phyloP scores from a whole-genome alignment of 306 rosid genomes.

The Rosa rugosa region DNA sequence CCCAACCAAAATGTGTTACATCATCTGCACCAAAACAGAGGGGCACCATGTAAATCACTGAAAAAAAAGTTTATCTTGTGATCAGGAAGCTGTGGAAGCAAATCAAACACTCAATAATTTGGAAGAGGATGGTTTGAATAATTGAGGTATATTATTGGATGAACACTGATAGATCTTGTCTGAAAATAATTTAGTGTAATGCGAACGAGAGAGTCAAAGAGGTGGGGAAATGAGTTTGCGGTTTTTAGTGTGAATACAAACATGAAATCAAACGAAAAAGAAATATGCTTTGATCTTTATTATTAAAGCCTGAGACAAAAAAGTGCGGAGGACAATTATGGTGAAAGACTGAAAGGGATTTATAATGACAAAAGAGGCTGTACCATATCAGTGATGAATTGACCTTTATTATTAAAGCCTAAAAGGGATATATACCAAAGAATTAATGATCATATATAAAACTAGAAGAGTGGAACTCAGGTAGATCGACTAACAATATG shows the following conservation, averaged over 20 bases:
- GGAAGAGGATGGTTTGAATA: not conserved
- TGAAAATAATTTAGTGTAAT: not conserved
- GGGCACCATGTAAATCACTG: not conserved
- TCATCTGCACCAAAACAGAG: conserved; percentile 13
- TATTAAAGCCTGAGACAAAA: not conserved
- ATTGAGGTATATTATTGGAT: not conserved
- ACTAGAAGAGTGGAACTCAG: not conserved
- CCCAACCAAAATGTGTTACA: conserved; percentile 13
- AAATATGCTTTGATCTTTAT: not conserved
- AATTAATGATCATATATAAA: not conserved
- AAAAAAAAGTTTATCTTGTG: not conserved
- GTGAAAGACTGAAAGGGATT: conserved; percentile 13
- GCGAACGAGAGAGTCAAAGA: conserved; percentile 11
- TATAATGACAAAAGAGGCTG: not conserved
- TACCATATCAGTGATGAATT: conserved; percentile 12
- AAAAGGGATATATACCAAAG: not conserved
- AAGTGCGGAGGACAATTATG: conserved; percentile 15
- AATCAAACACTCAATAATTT: conserved; percentile 12
- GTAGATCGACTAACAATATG: not conserved
- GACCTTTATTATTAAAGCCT: not conserved
- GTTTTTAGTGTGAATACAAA: conserved; percentile 18
- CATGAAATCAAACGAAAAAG: not conserved
- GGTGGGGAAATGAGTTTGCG: conserved; percentile 3
- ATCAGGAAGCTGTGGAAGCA: not conserved
- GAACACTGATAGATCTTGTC: not conserved